These are phyloP conservation scores for Beauveria rudraprayagi DNA, from an alignment of 2,329 filamentous ascomycete species.

Conservation along the genomic window DNA sequence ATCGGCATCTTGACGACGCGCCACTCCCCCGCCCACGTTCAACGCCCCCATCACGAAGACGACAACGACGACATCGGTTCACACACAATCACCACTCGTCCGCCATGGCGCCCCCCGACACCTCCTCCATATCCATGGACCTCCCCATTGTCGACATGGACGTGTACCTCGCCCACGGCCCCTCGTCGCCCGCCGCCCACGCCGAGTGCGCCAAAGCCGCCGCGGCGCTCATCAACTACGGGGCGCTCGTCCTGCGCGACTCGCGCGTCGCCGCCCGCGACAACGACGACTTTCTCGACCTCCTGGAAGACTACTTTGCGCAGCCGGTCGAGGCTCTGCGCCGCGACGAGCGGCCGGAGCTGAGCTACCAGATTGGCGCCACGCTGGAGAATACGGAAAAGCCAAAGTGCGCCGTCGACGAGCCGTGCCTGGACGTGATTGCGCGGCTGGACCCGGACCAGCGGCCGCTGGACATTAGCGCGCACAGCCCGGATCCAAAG, in stretches of 20 bases:
- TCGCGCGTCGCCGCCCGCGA: constrained; percentile 47
- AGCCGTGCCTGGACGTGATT: constrained; percentile 51
- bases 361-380: constrained; percentile 54
- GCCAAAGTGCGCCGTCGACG: constrained; percentile 55
- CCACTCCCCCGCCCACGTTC: not conserved
- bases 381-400: constrained; percentile 57
- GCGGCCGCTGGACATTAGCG: constrained; percentile 49
- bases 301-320: constrained; percentile 58
- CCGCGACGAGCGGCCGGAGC: constrained; percentile 47
- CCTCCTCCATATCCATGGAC: constrained; percentile 37
- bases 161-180: constrained; percentile 39
- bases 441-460: constrained; percentile 44
- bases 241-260: constrained; percentile 52
- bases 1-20: too few species aligned
- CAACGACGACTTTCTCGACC: constrained; percentile 50
- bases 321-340: constrained; percentile 40
- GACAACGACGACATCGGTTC: not conserved
- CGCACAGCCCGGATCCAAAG: constrained; percentile 51
- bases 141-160: constrained; percentile 54
- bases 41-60: not conserved
- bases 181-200: constrained; percentile 34
- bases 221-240: constrained; percentile 49
- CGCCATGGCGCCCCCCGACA: not conserved
- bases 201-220: constrained; percentile 48
- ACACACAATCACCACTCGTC: not conserved